Percentiles rank a stretch among this genome's conserved stretches.
phyloP scores from a whole-genome alignment of 305 asterid genomes.

The Fraxinus xanthoxyloides region DNA sequence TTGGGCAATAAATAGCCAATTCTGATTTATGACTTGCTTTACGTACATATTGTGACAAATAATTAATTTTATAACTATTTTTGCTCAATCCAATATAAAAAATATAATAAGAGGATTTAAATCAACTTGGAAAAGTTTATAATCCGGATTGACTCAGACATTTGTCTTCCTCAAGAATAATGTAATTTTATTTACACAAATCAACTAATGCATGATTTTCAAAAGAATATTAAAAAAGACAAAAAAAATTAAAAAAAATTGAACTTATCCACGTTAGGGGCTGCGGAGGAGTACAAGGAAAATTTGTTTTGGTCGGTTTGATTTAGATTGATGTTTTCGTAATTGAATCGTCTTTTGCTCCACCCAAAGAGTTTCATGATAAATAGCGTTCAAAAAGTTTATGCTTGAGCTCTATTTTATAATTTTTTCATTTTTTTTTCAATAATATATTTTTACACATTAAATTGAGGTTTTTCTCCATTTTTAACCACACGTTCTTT shows the following conservation, averaged over 20 bases:
- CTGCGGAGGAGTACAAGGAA: conserved; percentile 40
- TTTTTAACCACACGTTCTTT: not conserved
- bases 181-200: not conserved
- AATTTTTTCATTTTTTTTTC: not conserved
- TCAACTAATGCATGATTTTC: not conserved
- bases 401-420: not conserved
- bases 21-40: not conserved
- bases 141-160: not conserved
- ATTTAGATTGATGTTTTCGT: conserved; percentile 24
- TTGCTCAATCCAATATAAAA: not conserved
- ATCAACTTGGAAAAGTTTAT: not conserved
- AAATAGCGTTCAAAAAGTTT: not conserved
- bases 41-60: not conserved
- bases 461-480: too few species aligned
- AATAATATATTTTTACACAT: too few species aligned
- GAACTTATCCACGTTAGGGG: conserved; percentile 38
- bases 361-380: not conserved
- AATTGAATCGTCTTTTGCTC: not conserved
- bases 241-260: not conserved
- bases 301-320: conserved; percentile 40
- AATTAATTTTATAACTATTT: not conserved
- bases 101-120: not conserved
- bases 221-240: not conserved
- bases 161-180: not conserved
- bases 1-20: not conserved